phyloP scores from a whole-genome alignment of 768 basidiomycete species.

The Galerina marginata region DNA sequence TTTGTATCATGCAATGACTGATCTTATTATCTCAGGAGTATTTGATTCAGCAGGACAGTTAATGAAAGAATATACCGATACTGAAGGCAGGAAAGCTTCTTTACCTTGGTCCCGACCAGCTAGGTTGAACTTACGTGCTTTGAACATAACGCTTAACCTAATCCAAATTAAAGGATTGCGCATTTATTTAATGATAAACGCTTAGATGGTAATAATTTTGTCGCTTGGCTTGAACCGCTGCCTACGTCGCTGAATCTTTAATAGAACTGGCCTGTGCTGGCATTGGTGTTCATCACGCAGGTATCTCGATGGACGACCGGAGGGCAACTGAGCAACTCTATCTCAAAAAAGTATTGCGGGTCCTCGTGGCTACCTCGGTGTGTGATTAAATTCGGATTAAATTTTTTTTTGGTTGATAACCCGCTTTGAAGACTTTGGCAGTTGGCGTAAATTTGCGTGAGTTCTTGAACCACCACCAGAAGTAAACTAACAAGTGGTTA shows the following conservation, averaged over 20 bases:
- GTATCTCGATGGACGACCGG: slow-evolving; percentile 76
- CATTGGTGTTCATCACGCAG: slow-evolving; percentile 93
- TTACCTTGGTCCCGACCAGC: slow-evolving; percentile 75
- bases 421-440: slow-evolving; percentile 74
- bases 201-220: slow-evolving; percentile 52
- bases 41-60: slow-evolving; percentile 77
- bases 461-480: slow-evolving; percentile 28
- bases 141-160: not conserved
- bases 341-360: slow-evolving; percentile 60
- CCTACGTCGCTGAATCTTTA: not conserved
- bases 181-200: slow-evolving; percentile 70
- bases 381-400: slow-evolving; percentile 25
- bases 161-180: slow-evolving; percentile 48
- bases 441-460: slow-evolving; percentile 95
- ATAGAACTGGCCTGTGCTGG: slow-evolving; percentile 72
- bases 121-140: slow-evolving; percentile 41
- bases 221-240: not conserved
- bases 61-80: slow-evolving; percentile 70
- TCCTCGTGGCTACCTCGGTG: slow-evolving; percentile 87
- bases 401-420: slow-evolving; percentile 1
- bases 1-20: not conserved
- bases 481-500: not conserved
- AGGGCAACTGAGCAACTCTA: slow-evolving; percentile 76
- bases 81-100: slow-evolving; percentile 47
- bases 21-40: slow-evolving; percentile 44